These are phyloP conservation scores for Brassica juncea DNA, from an alignment of 345 rosid genomes.

Conservation along the genomic window DNA sequence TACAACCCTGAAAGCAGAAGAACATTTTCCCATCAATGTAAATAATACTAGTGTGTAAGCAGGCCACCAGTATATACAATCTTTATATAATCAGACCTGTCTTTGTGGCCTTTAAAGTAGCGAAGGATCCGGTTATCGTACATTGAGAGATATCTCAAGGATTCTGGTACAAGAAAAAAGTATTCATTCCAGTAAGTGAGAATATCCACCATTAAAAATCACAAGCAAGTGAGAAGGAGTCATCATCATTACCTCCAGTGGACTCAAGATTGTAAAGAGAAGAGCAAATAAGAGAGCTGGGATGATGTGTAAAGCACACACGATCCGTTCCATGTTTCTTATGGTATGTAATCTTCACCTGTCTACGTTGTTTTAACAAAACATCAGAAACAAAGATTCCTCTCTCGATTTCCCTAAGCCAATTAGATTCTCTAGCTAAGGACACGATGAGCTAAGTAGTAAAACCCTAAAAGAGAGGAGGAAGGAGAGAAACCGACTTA, in stretches of 20 bases:
- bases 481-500: slow-evolving; percentile 53
- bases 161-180: slow-evolving; percentile 52
- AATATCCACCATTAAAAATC: slow-evolving; percentile 7
- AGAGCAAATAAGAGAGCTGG: slow-evolving; percentile 93
- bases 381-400: neutral
- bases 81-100: slow-evolving; percentile 52
- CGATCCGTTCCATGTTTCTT: slow-evolving; percentile 93
- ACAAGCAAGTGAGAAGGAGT: slow-evolving; percentile 25
- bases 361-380: slow-evolving; percentile 43
- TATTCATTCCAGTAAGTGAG: neutral
- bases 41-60: neutral
- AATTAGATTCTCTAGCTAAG: neutral
- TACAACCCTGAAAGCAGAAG: slow-evolving; percentile 63
- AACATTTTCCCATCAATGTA: neutral
- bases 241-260: slow-evolving; percentile 58
- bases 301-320: slow-evolving; percentile 94
- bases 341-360: slow-evolving; percentile 92
- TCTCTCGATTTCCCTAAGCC: neutral
- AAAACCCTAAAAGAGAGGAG: slow-evolving; percentile 19
- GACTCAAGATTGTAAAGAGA: slow-evolving; percentile 72
- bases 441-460: neutral
- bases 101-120: slow-evolving; percentile 95
- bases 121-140: slow-evolving; percentile 96
- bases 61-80: neutral
- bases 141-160: slow-evolving; percentile 89